Evolutionary conservation across 2,329 filamentous ascomycete species (phyloP), one percentile per base, ranked within the genome.

Genomic region (Epichloe sibirici): DNA sequence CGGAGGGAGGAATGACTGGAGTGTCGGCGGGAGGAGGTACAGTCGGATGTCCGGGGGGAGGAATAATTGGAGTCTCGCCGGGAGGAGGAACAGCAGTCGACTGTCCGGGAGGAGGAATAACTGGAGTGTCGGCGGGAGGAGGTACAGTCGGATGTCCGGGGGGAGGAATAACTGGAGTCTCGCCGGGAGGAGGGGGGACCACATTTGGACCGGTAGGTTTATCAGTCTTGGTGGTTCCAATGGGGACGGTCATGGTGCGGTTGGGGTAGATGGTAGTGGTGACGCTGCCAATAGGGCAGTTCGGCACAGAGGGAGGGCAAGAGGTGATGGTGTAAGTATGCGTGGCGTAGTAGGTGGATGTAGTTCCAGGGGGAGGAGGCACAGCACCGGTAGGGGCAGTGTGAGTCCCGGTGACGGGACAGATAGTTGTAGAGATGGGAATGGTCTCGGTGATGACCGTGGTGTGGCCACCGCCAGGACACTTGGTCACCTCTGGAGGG

Each of bases 391-490:
- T 50, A 9, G 53, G 35, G 28, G 45, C 23, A 48, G 31, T 15
- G 25, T 34, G 35, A 45, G 56, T 48, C 50, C 51, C 51, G 17
- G 62, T 65, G 49, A 73, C 65, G 11, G 72, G 71, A 66, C 71
- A 73, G 51, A 73, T 62, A 5, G 71, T 74, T 44, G 70, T 73
- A 39, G 66, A 70, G 47, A 65, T 51, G 23, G 65, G 58, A 31
- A 62, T 55, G n/a, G 66, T 66, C 57, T 64, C 58, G 7, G 62
- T 67, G 49, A 58, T 49, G 48, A 48, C 50, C 1, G 62, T 61
- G 51, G 62, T 62, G 39, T 60, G 57, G 35, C 57, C 54, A 21
- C 57, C 55, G 47, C 53, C 56, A 35, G 65, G 66, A 59, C 66
- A 68, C 52, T 61, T 52, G 13, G 61, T 62, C 51, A 66, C 62